phyloP scores from a whole-genome alignment of 352 stramenopile genomes.

The Pythium dissotocum region DNA sequence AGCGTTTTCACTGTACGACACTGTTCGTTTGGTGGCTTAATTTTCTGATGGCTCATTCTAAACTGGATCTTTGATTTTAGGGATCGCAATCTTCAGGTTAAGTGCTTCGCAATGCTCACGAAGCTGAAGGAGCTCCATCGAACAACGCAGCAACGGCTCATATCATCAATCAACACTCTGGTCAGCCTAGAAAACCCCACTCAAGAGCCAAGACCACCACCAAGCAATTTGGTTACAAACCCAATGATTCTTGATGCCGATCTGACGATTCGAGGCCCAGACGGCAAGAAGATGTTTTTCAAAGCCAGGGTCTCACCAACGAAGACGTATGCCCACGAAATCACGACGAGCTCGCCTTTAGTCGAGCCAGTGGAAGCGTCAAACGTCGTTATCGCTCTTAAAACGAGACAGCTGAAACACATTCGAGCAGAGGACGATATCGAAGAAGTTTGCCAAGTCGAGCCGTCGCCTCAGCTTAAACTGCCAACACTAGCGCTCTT shows the following conservation, averaged over 20 bases:
- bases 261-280: slow-evolving; percentile 31
- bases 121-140: slow-evolving; percentile 18
- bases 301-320: slow-evolving; percentile 20
- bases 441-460: neutral
- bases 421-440: neutral
- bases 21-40: neutral
- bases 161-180: neutral
- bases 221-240: neutral
- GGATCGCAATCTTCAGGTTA: slow-evolving; percentile 26
- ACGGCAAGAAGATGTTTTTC: slow-evolving; percentile 48
- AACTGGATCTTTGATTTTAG: neutral
- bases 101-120: slow-evolving; percentile 23
- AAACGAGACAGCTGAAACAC: neutral
- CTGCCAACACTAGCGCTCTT: slow-evolving; percentile 5
- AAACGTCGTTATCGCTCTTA: slow-evolving; percentile 9
- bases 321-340: neutral
- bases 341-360: neutral
- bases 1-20: slow-evolving; percentile 19
- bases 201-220: neutral
- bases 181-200: neutral
- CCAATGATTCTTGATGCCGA: slow-evolving; percentile 29
- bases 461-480: neutral
- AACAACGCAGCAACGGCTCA: neutral
- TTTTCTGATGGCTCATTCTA: too few relatives aligned
- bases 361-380: neutral